A percentile compares a stretch with the other conserved stretches of the same genome.
Conservation (phyloP, 1,139 yeast species). For the Pichia sp. region DNA sequence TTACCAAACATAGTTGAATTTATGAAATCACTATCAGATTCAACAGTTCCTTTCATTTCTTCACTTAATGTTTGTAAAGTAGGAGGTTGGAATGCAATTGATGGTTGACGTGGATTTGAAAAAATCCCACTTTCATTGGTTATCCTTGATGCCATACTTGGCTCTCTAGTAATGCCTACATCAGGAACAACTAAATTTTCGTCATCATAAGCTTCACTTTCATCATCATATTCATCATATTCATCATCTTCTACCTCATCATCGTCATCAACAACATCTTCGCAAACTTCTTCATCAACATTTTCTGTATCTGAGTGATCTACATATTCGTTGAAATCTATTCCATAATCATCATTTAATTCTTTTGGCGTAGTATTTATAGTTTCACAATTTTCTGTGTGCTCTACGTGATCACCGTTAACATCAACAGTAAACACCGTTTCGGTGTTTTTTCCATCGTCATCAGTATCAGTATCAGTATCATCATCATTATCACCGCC, state of each 20-base stretch:
- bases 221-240: constrained; percentile 7
- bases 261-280: constrained; percentile 17
- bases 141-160: constrained; percentile 16
- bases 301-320: background rate
- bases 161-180: constrained; percentile 13
- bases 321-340: constrained; percentile 11
- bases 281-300: constrained; percentile 4
- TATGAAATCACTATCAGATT: constrained; percentile 5
- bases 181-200: constrained; percentile 12
- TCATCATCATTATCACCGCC: background rate
- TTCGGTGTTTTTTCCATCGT: background rate
- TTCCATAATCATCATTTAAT: constrained; percentile 2
- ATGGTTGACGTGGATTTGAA: constrained; percentile 4
- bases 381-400: background rate
- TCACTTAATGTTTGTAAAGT: constrained; percentile 11
- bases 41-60: constrained; percentile 3
- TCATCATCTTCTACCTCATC: constrained; percentile 9
- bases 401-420: constrained; percentile 5
- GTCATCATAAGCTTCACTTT: constrained; percentile 18
- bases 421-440: constrained; percentile 7
- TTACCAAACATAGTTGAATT: background rate
- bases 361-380: too few relatives aligned
- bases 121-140: constrained; percentile 15
- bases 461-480: constrained; percentile 3
- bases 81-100: constrained; percentile 7